phyloP scores from a whole-genome alignment of 805 yeast species.

The Candida sanyiensis region DNA sequence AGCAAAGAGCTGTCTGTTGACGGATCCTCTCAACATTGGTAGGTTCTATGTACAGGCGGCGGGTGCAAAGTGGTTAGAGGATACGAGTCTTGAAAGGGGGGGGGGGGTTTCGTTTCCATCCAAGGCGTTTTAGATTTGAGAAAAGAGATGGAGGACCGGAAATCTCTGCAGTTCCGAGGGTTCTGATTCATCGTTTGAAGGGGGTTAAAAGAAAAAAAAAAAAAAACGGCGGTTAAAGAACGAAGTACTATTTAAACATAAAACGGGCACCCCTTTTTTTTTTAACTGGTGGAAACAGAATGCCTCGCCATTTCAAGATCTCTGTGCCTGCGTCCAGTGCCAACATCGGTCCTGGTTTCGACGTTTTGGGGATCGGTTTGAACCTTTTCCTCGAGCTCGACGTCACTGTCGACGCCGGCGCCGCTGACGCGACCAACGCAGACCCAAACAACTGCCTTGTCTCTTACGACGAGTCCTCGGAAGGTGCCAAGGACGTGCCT shows the following conservation, averaged over 20 bases:
- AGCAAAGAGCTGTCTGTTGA: too few species aligned
- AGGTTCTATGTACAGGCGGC: neutral
- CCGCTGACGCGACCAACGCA: constrained; percentile 38
- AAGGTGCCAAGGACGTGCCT: constrained; percentile 80
- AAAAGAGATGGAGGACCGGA: too few species aligned
- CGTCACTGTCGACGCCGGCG: constrained; percentile 55
- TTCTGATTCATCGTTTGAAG: neutral
- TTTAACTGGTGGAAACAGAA: too few species aligned
- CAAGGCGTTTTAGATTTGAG: too few species aligned
- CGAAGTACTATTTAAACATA: too few species aligned
- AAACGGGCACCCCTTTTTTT: too few species aligned
- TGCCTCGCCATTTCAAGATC: constrained; percentile 50
- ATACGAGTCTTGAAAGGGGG: too few species aligned
- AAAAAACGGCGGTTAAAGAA: too few species aligned
- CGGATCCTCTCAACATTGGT: neutral
- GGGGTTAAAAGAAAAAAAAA: too few species aligned
- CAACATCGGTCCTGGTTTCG: constrained; percentile 97
- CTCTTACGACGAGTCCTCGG: constrained; percentile 61
- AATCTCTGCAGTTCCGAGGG: constrained; percentile 2
- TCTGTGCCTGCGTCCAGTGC: constrained; percentile 96
- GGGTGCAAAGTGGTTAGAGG: too few species aligned
- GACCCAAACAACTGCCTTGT: constrained; percentile 69
- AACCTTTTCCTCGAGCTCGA: constrained; percentile 64
- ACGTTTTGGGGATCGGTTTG: constrained; percentile 90
- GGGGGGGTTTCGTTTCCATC: too few species aligned